Evolutionary conservation across 768 basidiomycete genomes (phyloP), one percentile per base, ranked within the genome.

Genomic region (Russula sp.): DNA sequence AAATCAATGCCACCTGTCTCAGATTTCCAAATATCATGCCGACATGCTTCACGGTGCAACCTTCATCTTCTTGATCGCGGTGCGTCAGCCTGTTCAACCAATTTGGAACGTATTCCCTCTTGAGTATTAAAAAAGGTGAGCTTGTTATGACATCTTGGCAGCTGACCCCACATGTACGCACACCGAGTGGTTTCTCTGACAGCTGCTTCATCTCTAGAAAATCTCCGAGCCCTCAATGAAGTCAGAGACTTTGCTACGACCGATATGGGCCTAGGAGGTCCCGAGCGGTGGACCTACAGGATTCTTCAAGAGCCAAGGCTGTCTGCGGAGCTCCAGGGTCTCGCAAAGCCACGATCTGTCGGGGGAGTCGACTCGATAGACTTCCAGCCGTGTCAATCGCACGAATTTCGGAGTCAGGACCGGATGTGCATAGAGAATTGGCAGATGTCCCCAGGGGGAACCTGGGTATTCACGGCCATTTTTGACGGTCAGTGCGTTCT

Each of bases 271-370:
- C 77, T 76, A 50, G 76, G 79, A 8, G 82, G 81, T 37, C 75
- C 72, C 57, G 77, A 78, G 39, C 77, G 77, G 40, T 84, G 83
- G 83, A 79, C 82, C 3, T 85, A 83, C 69, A 80, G 78, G 18
- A 68, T 77, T 32, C 75, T 84, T 31, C 56, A 73, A 16, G 79
- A 82, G 61, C 74, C 73, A 11, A 70, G 63, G 5, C 65, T 84
- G 31, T 71, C 77, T 22, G 59, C 70, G 11, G 78, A 82, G 69
- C 65, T 84, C 32, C 69, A 64, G 35, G 75, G 73, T 37, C 57
- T 78, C 44, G 76, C 78, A 22, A 67, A 72, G 48, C 75, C 80
- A 3, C 67, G 62, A 59, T 76, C 78, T 7, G 64, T 59, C 42
- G 69, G 65, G 11, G 65, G 68, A 6, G 75, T 76, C 34, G 78